Conservation (phyloP, 805 yeast genomes). For the Nakazawaea holstii region DNA sequence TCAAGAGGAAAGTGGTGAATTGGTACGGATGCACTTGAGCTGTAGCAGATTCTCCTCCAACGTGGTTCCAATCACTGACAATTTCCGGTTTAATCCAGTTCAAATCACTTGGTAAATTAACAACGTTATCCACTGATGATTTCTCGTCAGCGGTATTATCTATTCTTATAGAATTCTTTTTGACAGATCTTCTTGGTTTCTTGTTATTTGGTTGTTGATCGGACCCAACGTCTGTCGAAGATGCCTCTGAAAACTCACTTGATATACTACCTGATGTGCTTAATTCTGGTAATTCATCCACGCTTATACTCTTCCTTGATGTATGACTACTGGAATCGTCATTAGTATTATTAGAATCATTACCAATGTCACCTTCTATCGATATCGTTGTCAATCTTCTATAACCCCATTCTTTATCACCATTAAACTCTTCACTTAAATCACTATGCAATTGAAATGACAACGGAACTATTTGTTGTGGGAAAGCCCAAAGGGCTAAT, state of each 20-base stretch:
- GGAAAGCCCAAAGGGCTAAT: conserved; percentile 94
- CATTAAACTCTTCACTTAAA: conserved; percentile 70
- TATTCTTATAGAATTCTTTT: conserved; percentile 29
- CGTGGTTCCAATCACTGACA: conserved; percentile 66
- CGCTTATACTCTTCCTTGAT: neutral
- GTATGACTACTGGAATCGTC: neutral
- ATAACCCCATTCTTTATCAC: conserved; percentile 91
- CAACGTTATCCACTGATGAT: conserved; percentile 10
- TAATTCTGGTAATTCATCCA: conserved; percentile 7
- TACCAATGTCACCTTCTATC: conserved; percentile 72
- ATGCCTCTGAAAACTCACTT: conserved; percentile 1
- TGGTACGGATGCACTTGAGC: conserved; percentile 97
- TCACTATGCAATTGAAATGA: conserved; percentile 84
- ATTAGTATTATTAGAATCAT: conserved; percentile 8
- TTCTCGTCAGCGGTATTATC: conserved; percentile 16
- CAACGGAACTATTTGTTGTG: conserved; percentile 86
- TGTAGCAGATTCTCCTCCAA: conserved; percentile 83
- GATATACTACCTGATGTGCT: conserved; percentile 1
- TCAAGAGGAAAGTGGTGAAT: conserved; percentile 79
- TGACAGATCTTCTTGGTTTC: conserved; percentile 19
- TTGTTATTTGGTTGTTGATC: conserved; percentile 4
- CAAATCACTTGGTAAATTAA: conserved; percentile 52
- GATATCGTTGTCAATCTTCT: conserved; percentile 82
- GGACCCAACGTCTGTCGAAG: conserved; percentile 4
- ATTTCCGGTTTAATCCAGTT: conserved; percentile 70